Evolutionary conservation across 345 rosid genomes (phyloP), one percentile per base, ranked within the genome.

Genomic region (Melastoma malabathricum): DNA sequence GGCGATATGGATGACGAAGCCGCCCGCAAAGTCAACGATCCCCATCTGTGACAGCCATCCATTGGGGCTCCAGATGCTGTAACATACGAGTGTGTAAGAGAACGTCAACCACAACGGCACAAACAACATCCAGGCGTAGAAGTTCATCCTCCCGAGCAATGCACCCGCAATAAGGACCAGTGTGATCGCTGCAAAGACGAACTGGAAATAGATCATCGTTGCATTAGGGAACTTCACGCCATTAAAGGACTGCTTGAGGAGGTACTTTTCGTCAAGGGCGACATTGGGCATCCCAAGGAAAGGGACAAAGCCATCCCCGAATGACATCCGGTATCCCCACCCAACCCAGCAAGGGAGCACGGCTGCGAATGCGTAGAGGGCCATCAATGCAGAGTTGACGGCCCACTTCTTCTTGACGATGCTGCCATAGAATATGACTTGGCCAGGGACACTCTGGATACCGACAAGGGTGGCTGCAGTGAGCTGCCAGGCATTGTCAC

Each of bases 401-500:
- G 87, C 73, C 79, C 81, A 77, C 43, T 74, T 74, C 62, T 44
- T 68, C 22, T 66, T 64, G 0, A 72, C 69, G 54, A 72, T 16
- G 71, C 83, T 75, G 72, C 17, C 77, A 69, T 0, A 81, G 72
- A 29, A 10, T 29, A 29, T 29, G 38, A 27, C 31, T 3, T 3
- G 31, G 31, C 43, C 81, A 79, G 0, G 76, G 81, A 19, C 75
- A 59, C 75, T 77, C n/a, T n/a, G 87, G 5, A 75, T 67, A 13
- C 79, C 77, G 0, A 72, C 72, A 1, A 77, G 61, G 0, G 83
- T 65, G 17, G 87, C 83, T 0, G 79, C 74, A 0, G 74, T 68
- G 17, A 77, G 74, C 57, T 81, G 83, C 87, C 87, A 77, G 9
- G 69, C 73, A 7, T 70, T 72, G 67, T 77, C 75, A 1, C 72